These are phyloP conservation scores for Cinchona pubescens DNA, from an alignment of 257 asterid species.

Conservation along the genomic window DNA sequence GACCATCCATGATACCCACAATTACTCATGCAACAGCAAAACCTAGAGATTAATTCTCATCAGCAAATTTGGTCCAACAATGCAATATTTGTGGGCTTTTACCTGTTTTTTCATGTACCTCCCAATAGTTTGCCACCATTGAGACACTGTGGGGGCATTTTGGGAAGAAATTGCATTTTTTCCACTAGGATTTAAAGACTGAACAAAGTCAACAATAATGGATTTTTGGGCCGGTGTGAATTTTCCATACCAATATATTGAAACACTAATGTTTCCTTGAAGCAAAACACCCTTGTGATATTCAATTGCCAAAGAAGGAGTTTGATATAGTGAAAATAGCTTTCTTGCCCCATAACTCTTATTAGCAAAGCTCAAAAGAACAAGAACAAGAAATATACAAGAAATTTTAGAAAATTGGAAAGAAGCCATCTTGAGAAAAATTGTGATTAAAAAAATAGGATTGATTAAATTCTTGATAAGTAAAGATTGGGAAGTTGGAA, in stretches of 20 bases:
- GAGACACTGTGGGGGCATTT: slow-evolving; percentile 21
- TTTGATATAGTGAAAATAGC: slow-evolving; percentile 21
- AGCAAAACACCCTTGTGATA: slow-evolving; percentile 29
- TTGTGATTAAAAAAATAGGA: not conserved
- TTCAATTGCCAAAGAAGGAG: slow-evolving; percentile 26
- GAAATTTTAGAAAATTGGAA: not conserved
- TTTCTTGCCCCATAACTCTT: slow-evolving; percentile 21
- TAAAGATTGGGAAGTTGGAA: not conserved
- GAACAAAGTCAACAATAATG: slow-evolving; percentile 26
- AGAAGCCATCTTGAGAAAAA: slow-evolving; percentile 11
- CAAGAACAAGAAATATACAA: slow-evolving; percentile 11
- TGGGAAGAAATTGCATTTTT: not conserved
- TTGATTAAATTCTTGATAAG: not conserved
- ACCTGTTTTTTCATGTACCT: slow-evolving; percentile 23
- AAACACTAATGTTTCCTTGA: slow-evolving; percentile 18
- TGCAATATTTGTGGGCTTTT: slow-evolving; percentile 13
- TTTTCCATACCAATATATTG: slow-evolving; percentile 32
- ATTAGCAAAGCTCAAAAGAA: slow-evolving; percentile 12
- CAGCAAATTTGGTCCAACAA: slow-evolving; percentile 20
- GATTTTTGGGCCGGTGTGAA: slow-evolving; percentile 30
- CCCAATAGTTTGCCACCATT: slow-evolving; percentile 35
- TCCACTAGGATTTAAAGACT: slow-evolving; percentile 3
- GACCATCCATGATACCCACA: slow-evolving; percentile 29
- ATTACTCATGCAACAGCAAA: slow-evolving; percentile 31
- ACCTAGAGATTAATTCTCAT: slow-evolving; percentile 26